Base-by-base conservation (phyloP, 441 rosid species). In the Corymbia calophylla region DNA sequence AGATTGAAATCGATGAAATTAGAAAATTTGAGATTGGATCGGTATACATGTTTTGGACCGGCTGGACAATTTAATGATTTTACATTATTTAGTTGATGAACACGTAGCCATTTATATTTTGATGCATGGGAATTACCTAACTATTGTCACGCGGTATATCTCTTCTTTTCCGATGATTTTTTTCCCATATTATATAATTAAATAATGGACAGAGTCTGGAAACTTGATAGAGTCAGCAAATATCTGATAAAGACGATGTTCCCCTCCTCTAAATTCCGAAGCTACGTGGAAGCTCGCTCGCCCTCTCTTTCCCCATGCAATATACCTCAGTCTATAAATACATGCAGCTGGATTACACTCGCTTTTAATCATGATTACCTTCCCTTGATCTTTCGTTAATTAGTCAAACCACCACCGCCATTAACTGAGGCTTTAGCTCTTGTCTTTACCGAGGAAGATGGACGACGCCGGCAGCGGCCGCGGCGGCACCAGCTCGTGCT, bases 401-500 rank as follows among this genome's bases (percentile, higher is more conserved):
- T 77, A 39, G 47, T 39, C 84, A 6, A 39, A 44, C 25, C 84
- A 44, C 25, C 49, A 27, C 12, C 44, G 44, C 44, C 44, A 39
- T 39, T 39, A 39, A 44, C n/a, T 17, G 51, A 77, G 84, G 84
- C 29, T 21, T 21, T 77, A 35, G 23, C 51, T 14, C 51, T 39
- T 73, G 27, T 21, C 13, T 14, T 58, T 29, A 29, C 64, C 23
- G n/a, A 16, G 51, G 32, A 44, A 21, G 1, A 88, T 88, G 89
- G 89, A 88, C 16, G 86, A 88, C 12, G 87, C 77, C 60, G 49
- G 77, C 3, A 60, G 39, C 87, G 15, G 70, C 58, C 88, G 88
- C 29, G 92, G 92, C 4, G 95, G 96, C 15, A 89, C 89, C 44
- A 87, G 98, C 23, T 94, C 96, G 0, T 51, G 86, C 88, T 97